Evolutionary conservation across 345 rosid species (phyloP), one percentile per base, ranked within the genome.

Genomic region (Geranium rotundifolium): DNA sequence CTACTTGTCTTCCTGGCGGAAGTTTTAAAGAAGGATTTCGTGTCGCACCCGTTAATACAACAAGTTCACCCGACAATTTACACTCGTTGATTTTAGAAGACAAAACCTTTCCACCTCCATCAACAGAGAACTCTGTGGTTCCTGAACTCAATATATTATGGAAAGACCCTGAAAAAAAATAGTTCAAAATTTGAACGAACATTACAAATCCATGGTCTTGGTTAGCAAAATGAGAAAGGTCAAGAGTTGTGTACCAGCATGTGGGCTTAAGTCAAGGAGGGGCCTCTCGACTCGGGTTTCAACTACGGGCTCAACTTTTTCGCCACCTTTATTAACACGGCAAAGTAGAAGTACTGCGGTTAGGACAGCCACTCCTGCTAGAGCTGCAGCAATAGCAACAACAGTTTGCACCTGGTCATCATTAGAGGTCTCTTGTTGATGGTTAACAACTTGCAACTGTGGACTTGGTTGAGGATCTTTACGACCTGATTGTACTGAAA

Each of bases 271-370:
- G 66, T 70, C 75, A 39, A 85, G 81, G 72, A 88, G 89, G 56
- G 95, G 96, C 59, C 78, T 85, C 37, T 90, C 97, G 63, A 86
- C 90, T 62, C 52, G 52, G 72, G 76, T 29, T 72, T 72, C 62
- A 66, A 75, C 57, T 63, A 66, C 67, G 65, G 72, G 60, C 71
- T 80, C 75, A 72, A 62, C 17, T 64, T 73, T n/a, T 81, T 67
- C 27, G 58, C 50, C 29, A 46, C 64, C 65, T 29, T 74, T 57
- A 73, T 31, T 78, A 0, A 75, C 66, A 68, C 85, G 86, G 73
- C 84, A 84, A 19, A 74, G 67, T 76, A 84, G 85, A 30, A 95
- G 17, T 64, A 88, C 52, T 7, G 88, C 80, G 34, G 75, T 85
- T 41, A 88, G 29, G 58, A 76, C n/a, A 59, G 82, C 81, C 49